Percentiles rank a stretch among this genome's conserved stretches.
Evolutionary conservation across 805 yeast genomes (phyloP).

Genomic region (Candida xiaguanensis): DNA sequence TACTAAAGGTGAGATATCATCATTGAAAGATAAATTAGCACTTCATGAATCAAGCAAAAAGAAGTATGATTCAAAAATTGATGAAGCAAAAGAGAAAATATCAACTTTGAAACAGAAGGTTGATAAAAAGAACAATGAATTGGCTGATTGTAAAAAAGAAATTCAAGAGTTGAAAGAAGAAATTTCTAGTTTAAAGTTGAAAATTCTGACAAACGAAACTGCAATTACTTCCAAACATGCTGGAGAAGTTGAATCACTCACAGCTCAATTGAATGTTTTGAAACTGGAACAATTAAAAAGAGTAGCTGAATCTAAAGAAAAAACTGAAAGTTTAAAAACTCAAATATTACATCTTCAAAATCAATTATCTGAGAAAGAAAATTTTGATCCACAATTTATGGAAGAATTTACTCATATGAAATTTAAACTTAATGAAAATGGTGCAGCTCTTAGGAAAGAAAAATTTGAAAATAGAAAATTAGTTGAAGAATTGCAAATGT

Average conservation of each 20-base stretch:
- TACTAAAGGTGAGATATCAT: conserved; percentile 8
- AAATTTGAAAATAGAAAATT: conserved; percentile 42
- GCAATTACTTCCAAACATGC: conserved; percentile 11
- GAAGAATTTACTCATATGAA: conserved; percentile 48
- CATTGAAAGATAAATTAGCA: conserved; percentile 11
- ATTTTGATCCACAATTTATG: conserved; percentile 28
- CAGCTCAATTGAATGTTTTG: conserved; percentile 16
- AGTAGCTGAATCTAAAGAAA: conserved; percentile 23
- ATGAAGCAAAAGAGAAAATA: conserved; percentile 13
- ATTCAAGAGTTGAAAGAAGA: conserved; percentile 2
- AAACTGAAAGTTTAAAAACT: conserved; percentile 22
- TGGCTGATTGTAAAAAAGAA: conserved; percentile 2
- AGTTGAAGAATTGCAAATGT: conserved; percentile 52
- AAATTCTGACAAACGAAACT: not conserved
- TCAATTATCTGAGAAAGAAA: conserved; percentile 29
- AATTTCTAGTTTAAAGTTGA: conserved; percentile 1
- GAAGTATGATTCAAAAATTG: conserved; percentile 14
- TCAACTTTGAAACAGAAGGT: conserved; percentile 10
- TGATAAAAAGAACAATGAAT: conserved; percentile 9
- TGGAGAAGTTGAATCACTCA: conserved; percentile 14
- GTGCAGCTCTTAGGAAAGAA: conserved; percentile 47
- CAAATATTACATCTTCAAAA: conserved; percentile 17
- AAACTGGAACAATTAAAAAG: conserved; percentile 14
- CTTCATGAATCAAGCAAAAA: conserved; percentile 10
- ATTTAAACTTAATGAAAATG: conserved; percentile 49